Percentiles rank a stretch among this genome's conserved stretches.
Evolutionary conservation across 1,284 basidiomycete genomes (phyloP).

Genomic region (Cutaneotrichosporon sp.): DNA sequence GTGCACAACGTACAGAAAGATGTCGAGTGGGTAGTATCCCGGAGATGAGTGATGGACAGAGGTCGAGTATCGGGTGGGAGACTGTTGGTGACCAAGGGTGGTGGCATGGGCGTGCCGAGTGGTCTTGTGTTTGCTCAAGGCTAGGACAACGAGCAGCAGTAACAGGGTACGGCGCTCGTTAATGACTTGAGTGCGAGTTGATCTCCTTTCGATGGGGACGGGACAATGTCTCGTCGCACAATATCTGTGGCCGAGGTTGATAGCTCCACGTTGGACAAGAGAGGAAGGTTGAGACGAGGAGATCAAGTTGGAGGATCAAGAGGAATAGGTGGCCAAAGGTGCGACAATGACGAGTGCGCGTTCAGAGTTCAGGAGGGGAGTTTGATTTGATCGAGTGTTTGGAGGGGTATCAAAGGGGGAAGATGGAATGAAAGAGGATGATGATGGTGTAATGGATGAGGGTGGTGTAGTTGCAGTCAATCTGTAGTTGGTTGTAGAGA

Average conservation of each 20-base stretch:
- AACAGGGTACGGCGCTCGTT: conserved; percentile 8
- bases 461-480: not conserved
- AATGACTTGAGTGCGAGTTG: not conserved
- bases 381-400: not conserved
- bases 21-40: conserved; percentile 16
- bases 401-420: not conserved
- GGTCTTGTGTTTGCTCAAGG: conserved; percentile 3
- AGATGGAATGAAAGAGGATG: not conserved
- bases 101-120: conserved; percentile 28
- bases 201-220: not conserved
- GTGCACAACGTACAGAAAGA: conserved; percentile 10
- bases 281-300: not conserved
- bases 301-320: not conserved
- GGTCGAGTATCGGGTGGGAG: conserved; percentile 16
- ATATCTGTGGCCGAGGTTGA: not conserved
- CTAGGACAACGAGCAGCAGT: conserved; percentile 7
- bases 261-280: not conserved
- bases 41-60: conserved; percentile 12
- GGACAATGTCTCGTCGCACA: not conserved
- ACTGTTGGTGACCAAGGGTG: conserved; percentile 20
- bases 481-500: too few relatives aligned
- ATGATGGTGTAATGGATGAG: not conserved
- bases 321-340: not conserved
- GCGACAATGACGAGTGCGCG: not conserved
- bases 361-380: not conserved